Evolutionary conservation across 352 stramenopile genomes (phyloP).

Genomic region (Achlya hypogyna): DNA sequence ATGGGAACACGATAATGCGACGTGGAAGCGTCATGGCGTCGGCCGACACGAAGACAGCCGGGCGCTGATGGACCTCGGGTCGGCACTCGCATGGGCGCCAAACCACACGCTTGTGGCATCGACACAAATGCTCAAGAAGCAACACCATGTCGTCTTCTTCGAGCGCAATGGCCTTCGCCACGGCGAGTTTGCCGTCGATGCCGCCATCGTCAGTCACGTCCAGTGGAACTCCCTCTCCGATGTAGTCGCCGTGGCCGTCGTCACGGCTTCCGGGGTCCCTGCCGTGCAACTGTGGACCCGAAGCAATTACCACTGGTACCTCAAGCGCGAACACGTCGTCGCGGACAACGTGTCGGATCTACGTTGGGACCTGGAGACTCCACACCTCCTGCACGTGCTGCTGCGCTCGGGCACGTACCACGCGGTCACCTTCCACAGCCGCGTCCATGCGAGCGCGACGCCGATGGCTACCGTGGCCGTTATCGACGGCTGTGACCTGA

Average conservation of each 20-base stretch:
- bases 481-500: constrained; percentile 45
- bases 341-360: constrained; percentile 27
- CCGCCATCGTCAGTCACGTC: constrained; percentile 29
- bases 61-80: constrained; percentile 34
- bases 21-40: constrained; percentile 47
- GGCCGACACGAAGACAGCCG: constrained; percentile 67
- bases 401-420: not conserved
- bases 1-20: constrained; percentile 11
- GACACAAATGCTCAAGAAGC: constrained; percentile 42
- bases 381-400: constrained; percentile 1
- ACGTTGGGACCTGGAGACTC: constrained; percentile 46
- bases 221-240: constrained; percentile 63
- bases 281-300: constrained; percentile 63
- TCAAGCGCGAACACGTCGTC: constrained; percentile 57
- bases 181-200: constrained; percentile 56
- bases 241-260: constrained; percentile 47
- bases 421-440: not conserved
- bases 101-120: constrained; percentile 66
- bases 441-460: not conserved
- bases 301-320: constrained; percentile 79
- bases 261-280: constrained; percentile 9
- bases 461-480: constrained; percentile 25
- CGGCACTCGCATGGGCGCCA: constrained; percentile 52
- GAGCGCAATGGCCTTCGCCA: constrained; percentile 74
- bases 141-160: constrained; percentile 70